Base-by-base conservation (phyloP, 2,329 filamentous ascomycete genomes). In the Purpureocillium lavendulum region DNA sequence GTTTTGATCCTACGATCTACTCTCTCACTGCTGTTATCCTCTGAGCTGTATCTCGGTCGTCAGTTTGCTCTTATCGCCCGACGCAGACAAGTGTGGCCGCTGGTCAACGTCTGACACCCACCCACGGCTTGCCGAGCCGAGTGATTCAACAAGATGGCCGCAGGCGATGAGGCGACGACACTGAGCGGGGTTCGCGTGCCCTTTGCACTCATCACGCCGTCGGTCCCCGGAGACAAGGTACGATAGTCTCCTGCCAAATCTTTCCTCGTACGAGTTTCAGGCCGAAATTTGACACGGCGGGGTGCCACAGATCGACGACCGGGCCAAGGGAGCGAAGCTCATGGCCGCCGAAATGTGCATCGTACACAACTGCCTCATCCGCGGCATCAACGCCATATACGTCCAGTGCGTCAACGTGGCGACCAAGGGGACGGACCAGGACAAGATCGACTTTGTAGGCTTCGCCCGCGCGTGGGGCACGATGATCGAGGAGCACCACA, bases 321-420 rank as follows among this genome's bases (percentile, higher is more conserved):
- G 40, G 32, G 46, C 45, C 10, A 45, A 39, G 13, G 51, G 49
- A 3, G 46, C 47, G 10, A 50, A 46, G 6, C 32, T 42, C 30
- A 35, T 53, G 12, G 58, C 50, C 2, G 45, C 49, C 6, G 51
- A 58, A 13, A 62, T 66, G 62, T 43, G 50, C 1, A 48, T 57
- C 4, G 48, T 58, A 2, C 62, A 66, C 52, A 65, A 64, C 48
- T 46, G 54, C 15, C 32, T 63, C 15, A 41, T 61, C 8, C 59
- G 60, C 11, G 58, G 60, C 6, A 49, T 65, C 43, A 65, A 66
- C 45, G 52, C 57, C 6, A 55, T 66, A 28, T 60, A 65, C 45
- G 48, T 58, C 16, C 63, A 67, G 35, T 54, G 59, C 1, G 47
- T 52, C 6, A 54, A 63, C 40, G 51, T 67, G 7, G 47, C 55